Evolutionary conservation across 441 rosid species (phyloP).

Genomic region (Jatropha podagrica): DNA sequence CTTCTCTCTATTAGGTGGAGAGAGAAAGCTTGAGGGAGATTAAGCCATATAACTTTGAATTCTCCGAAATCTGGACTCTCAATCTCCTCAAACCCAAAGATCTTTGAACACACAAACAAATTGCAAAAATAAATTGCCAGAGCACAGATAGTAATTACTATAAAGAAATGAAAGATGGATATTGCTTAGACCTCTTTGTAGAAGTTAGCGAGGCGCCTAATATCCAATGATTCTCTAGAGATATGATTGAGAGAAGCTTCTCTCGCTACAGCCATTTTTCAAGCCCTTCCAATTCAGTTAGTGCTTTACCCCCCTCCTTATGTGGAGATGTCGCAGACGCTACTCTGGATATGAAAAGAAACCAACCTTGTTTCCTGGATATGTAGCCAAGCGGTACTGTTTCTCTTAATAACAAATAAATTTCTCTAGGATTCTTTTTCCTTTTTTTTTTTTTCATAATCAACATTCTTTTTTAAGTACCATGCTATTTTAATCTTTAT

Average conservation of each 20-base stretch:
- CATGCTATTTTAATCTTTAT: too few relatives aligned
- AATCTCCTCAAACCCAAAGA: conserved; percentile 78
- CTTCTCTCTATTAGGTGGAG: conserved; percentile 75
- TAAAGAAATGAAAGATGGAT: neutral
- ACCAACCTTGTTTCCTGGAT: too few relatives aligned
- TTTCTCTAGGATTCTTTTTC: too few relatives aligned
- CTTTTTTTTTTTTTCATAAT: too few relatives aligned
- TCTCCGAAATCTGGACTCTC: conserved; percentile 64
- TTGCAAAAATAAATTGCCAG: neutral
- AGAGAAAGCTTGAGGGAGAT: conserved; percentile 52
- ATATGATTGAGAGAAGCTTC: conserved; percentile 64
- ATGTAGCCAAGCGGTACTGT: too few relatives aligned
- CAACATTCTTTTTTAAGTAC: too few relatives aligned
- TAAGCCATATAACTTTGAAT: conserved; percentile 77
- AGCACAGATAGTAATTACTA: neutral
- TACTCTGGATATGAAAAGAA: too few relatives aligned
- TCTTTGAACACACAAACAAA: conserved; percentile 34
- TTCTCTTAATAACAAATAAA: too few relatives aligned
- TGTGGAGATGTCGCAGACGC: too few relatives aligned
- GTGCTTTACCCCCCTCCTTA: too few relatives aligned
- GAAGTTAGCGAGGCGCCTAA: conserved; percentile 63
- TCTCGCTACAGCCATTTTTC: conserved; percentile 41
- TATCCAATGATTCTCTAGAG: conserved; percentile 74
- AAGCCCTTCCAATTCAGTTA: neutral
- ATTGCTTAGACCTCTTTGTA: conserved; percentile 58